Evolutionary conservation across 805 yeast species (phyloP), one percentile per base, ranked within the genome.

Genomic region (Candida takata): DNA sequence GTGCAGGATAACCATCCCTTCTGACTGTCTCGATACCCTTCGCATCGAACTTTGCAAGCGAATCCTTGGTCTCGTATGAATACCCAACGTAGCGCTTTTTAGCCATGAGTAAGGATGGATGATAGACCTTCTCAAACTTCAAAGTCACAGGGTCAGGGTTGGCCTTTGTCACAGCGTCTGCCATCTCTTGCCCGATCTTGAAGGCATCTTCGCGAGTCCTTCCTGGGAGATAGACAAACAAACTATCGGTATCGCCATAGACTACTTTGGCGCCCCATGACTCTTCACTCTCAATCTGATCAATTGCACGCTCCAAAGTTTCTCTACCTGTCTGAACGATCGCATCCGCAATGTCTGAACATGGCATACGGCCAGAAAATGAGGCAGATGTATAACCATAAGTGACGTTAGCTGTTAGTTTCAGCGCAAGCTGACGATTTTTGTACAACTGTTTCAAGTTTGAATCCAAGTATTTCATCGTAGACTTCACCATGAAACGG

Each of bases 321-420:
- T 90, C 97, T 36, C 97, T 65, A 0, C 92, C 98, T 0, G 92
- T 78, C 16, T 87, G 77, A 1, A 92, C 98, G 54, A 92, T 85
- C 10, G 94, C 82, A 60, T 92, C 98, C 0, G 98, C 95, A 21
- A 92, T 70, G 54, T 88, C 97, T 0, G 95, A 78, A 49, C 92
- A 84, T 0, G 98, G 97, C 98, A 92, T 92, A 43, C 98, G 65
- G 0, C 98, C 98, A 8, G 95, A 85, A 52, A 82, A 92, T 0
- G 95, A 77, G 0, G 98, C 98, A 1, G 96, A 82, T 0, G 97
- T 72, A 53, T 92, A 92, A 0, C 98, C 98, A 61, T 92, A 92
- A 0, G 96, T 90, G 8, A 92, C 98, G 57, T 87, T 88, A 1
- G 98, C 97, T 29, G 87, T 79, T 32, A 90, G 63, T 52, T 92